Evolutionary conservation across 2,329 filamentous ascomycete genomes (phyloP), one percentile per base, ranked within the genome.

Genomic region (Aspergillus ustus): DNA sequence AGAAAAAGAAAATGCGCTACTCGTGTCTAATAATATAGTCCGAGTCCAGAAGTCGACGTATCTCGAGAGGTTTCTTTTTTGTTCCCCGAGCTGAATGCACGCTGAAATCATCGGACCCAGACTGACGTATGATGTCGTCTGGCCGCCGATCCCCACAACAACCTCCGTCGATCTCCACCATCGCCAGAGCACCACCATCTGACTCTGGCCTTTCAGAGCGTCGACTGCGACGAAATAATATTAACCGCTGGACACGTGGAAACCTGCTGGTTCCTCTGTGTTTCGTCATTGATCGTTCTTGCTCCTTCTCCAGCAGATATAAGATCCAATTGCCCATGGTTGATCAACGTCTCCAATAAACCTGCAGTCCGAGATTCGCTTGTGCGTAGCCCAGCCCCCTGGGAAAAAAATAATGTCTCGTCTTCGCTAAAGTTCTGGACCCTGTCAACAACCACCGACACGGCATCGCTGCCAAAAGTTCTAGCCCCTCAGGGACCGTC

Each of bases 31-130:
- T 40, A 40, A 40, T 40, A 40, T 40, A 40, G 34, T 4, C 34
- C 34, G 34, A 40, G 34, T 40, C 11, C 9, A 40, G 34, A 40
- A 40, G 34, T 40, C 34, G 34, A 40, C 34, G 34, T 40, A 40
- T 40, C 34, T 40, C 34, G 34, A 40, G 34, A 13, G 34, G 34
- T 13, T 40, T 40, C 31, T 31, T 15, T 22, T 34, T n/a, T 37
- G 13, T 46, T 52, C 20, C 63, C 31, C 45, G 45, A 43, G 50
- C 22, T 31, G 59, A 62, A 67, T 67, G 66, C 65, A 62, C 48
- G 61, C 56, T 68, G 66, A 68, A 62, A 65, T 68, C 66, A 68
- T 68, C 57, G 65, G 61, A 67, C 66, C 60, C 61, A 57, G 59
- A 50, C 61, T 68, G 66, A 67, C 66, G 64, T 66, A 64, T 50